Conservation (phyloP, 345 rosid genomes). For the Moricandia arvensis region DNA sequence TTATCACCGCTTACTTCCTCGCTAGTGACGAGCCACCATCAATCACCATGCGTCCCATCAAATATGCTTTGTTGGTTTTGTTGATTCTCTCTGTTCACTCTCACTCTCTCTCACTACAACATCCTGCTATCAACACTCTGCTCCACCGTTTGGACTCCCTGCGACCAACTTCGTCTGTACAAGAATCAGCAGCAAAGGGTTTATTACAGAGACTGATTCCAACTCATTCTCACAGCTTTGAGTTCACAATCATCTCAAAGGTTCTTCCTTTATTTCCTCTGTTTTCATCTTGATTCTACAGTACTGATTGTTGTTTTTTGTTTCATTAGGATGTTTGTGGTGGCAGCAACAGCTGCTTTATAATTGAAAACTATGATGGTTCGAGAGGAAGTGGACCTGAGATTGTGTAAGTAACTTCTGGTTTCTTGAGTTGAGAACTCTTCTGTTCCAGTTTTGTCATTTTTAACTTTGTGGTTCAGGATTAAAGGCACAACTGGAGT, state of each 20-base stretch:
- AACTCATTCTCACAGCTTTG: constrained; percentile 56
- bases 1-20: neutral
- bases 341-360: constrained; percentile 62
- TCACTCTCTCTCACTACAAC: constrained; percentile 6
- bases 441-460: neutral
- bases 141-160: constrained; percentile 66
- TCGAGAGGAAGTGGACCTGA: constrained; percentile 51
- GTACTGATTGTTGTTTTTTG: neutral
- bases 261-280: constrained; percentile 34
- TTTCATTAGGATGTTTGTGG: constrained; percentile 70
- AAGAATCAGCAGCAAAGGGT: constrained; percentile 71
- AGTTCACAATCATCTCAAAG: constrained; percentile 70
- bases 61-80: constrained; percentile 19
- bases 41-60: constrained; percentile 19
- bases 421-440: neutral
- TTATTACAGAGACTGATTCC: constrained; percentile 74
- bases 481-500: constrained; percentile 83
- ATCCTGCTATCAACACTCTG: constrained; percentile 40
- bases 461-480: constrained; percentile 38
- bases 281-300: neutral
- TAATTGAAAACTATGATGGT: constrained; percentile 48
- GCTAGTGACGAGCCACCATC: constrained; percentile 6
- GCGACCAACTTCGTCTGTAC: constrained; percentile 49
- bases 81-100: constrained; percentile 16
- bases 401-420: constrained; percentile 55